Evolutionary conservation across 768 basidiomycete genomes (phyloP), one percentile per base, ranked within the genome.

Genomic region (Leccinum rimulosum): DNA sequence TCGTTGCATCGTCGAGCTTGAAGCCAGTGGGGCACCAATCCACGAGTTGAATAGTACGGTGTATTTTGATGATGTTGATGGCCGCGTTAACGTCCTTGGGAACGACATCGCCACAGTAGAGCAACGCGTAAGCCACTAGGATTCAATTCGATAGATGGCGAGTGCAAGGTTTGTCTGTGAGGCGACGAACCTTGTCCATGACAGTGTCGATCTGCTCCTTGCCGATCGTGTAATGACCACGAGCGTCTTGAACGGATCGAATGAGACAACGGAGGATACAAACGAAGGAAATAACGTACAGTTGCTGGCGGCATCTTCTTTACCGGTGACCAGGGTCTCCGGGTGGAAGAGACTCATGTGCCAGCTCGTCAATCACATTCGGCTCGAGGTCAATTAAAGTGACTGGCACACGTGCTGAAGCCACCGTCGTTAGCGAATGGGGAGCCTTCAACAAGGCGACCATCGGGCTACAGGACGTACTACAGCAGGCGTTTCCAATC

Each of bases 291-390:
- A 38, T 14, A 8, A 73, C 81, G 67, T 76, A 95, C 95, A 99
- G 79, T 99, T 99, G 83, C 95, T 98, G 61, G 97, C 97, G 58
- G 97, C 97, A 74, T 99, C 97, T 80, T 99, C 97, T 80, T 98
- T 99, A 66, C 97, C 97, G 58, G 91, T 94, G 68, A 99, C 85
- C 75, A 99, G 86, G 59, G 97, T 22, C 84, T 98, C 97, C 10
- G 97, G 97, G 79, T 99, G 97, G 86, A 99, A 99, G 58, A 99
- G 89, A 75, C 88, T 89, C 77, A 92, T 85, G 86, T 98, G 63
- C 97, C 97, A 63, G 84, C 77, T 97, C 95, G 71, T 98, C 96
- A 71, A 98, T 93, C 73, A 95, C 96, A 74, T 94, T 95, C 60
- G 96, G 96, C 77, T 98, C 96, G 36, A 95, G 86, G 76, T 96